Evolutionary conservation across 371 early-diverging fungal genomes (phyloP).

Genomic region (Mortierella sp.): DNA sequence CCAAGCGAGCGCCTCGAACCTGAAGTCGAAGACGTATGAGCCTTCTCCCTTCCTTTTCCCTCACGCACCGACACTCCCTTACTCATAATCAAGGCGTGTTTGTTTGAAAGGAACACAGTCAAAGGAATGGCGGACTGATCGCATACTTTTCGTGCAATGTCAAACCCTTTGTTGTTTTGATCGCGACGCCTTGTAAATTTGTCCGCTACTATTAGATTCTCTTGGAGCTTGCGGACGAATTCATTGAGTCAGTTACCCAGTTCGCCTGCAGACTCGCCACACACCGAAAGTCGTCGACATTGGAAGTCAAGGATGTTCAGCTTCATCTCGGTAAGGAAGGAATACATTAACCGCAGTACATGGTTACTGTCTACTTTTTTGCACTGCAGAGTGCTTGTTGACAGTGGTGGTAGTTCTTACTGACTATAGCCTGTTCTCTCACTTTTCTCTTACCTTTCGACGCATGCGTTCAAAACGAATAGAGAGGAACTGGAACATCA

Average conservation of each 20-base stretch:
- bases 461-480: neutral
- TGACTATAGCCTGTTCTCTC: neutral
- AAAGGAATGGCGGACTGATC: neutral
- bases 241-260: conserved; percentile 90
- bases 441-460: neutral
- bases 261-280: conserved; percentile 92
- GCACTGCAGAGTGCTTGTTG: neutral
- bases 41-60: neutral
- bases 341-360: neutral
- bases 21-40: conserved; percentile 89
- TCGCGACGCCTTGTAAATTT: neutral
- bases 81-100: neutral
- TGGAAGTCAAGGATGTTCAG: conserved; percentile 94
- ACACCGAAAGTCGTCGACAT: conserved; percentile 86
- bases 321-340: conserved; percentile 83
- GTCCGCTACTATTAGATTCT: conserved; percentile 68
- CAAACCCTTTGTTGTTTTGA: neutral
- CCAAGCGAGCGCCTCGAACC: conserved; percentile 88
- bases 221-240: conserved; percentile 93
- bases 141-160: neutral
- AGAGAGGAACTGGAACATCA: conserved; percentile 96
- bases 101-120: neutral
- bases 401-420: neutral
- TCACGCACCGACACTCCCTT: neutral
- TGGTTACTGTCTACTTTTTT: neutral